A percentile compares a stretch with the other conserved stretches of the same genome.
Evolutionary conservation across 768 basidiomycete species (phyloP).

Genomic region (Candolleomyces aberdarensis): DNA sequence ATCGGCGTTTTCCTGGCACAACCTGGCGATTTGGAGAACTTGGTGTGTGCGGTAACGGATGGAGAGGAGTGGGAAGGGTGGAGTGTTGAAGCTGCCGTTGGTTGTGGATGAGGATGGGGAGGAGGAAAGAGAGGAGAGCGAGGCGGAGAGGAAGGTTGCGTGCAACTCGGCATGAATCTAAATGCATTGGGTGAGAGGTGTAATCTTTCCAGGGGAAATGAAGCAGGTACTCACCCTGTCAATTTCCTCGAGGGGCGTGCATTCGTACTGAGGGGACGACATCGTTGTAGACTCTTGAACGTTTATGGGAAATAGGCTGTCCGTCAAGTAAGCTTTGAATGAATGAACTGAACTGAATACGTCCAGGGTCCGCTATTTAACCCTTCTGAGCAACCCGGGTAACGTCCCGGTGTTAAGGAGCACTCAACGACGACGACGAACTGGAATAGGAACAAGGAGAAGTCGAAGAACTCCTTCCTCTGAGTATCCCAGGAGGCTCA

Average conservation of each 20-base stretch:
- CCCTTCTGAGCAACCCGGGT: too few relatives aligned
- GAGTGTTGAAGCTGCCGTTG: conserved; percentile 14
- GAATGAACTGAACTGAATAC: too few relatives aligned
- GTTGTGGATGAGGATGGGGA: conserved; percentile 11
- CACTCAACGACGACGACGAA: too few relatives aligned
- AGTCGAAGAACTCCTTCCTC: too few relatives aligned
- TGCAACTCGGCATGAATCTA: conserved; percentile 36
- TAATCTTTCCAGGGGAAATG: background rate
- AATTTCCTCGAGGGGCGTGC: background rate
- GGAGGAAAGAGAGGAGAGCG: conserved; percentile 16
- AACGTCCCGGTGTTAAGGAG: too few relatives aligned
- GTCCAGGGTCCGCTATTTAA: too few relatives aligned
- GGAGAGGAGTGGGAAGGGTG: conserved; percentile 18
- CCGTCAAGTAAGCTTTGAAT: too few relatives aligned
- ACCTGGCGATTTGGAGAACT: conserved; percentile 56
- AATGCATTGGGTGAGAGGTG: background rate
- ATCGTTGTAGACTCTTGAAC: too few relatives aligned
- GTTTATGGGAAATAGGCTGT: too few relatives aligned
- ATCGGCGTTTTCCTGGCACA: conserved; percentile 61
- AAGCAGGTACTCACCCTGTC: background rate
- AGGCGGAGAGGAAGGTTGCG: conserved; percentile 44
- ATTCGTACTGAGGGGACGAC: background rate
- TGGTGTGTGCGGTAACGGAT: conserved; percentile 63
- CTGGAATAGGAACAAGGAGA: too few relatives aligned
- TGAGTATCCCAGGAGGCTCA: too few relatives aligned